Conservation (phyloP, 148 eudicot species). For the Chenopodium album region DNA sequence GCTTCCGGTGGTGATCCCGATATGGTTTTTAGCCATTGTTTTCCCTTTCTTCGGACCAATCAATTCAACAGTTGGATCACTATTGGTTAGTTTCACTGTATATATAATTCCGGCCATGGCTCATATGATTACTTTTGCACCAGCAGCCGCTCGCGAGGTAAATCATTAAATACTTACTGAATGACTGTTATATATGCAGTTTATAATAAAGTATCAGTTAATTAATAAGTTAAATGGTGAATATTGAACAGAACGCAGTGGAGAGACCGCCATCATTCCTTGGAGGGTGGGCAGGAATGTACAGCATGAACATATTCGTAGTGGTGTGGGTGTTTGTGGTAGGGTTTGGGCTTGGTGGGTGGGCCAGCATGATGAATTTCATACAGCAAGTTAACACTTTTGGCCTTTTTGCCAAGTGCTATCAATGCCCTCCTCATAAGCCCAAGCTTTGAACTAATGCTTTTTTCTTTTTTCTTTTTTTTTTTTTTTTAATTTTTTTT, state of each 20-base stretch:
- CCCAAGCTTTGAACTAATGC: constrained; percentile 21
- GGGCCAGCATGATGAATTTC: constrained; percentile 87
- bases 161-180: no score
- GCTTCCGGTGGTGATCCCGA: constrained; percentile 75
- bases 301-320: constrained; percentile 60
- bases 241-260: constrained; percentile 57
- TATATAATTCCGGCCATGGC: constrained; percentile 82
- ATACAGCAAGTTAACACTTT: constrained; percentile 66
- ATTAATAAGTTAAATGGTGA: background rate
- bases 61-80: constrained; percentile 78
- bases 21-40: constrained; percentile 76
- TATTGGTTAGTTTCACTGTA: constrained; percentile 82
- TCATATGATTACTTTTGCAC: constrained; percentile 63
- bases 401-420: constrained; percentile 83
- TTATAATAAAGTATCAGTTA: no score
- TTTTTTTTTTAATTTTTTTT: background rate
- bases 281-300: constrained; percentile 74
- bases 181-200: no score
- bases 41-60: constrained; percentile 97
- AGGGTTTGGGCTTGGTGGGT: constrained; percentile 87
- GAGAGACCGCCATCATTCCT: constrained; percentile 66
- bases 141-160: constrained; percentile 68
- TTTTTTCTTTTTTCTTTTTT: background rate
- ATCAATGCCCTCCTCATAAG: constrained; percentile 80
- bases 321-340: constrained; percentile 78